phyloP scores from a whole-genome alignment of 352 stramenopile genomes.

The Phytophthora crassamura region DNA sequence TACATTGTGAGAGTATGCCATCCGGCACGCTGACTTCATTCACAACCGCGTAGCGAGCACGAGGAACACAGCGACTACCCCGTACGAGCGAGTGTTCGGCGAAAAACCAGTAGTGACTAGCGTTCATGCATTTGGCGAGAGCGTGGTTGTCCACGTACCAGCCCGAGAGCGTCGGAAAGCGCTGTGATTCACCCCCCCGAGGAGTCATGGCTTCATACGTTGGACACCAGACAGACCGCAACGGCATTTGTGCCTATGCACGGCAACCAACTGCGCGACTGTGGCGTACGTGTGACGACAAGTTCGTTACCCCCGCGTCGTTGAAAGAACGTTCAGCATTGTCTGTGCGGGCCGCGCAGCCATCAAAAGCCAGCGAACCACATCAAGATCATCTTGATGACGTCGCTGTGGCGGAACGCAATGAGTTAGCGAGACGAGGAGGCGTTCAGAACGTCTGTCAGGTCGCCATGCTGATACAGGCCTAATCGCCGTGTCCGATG shows the following conservation, averaged over 20 bases:
- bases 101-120: neutral
- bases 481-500: too few species aligned
- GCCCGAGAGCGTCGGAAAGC: neutral
- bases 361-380: too few species aligned
- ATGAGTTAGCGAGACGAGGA: too few species aligned
- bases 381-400: too few species aligned
- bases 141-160: neutral
- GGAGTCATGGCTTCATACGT: neutral
- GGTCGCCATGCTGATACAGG: too few species aligned
- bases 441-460: too few species aligned
- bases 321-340: too few species aligned
- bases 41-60: conserved; percentile 9
- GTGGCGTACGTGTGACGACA: too few species aligned
- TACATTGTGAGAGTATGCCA: conserved; percentile 4
- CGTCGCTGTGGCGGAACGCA: too few species aligned
- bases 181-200: neutral
- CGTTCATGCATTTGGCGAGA: neutral
- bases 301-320: too few species aligned
- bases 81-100: neutral
- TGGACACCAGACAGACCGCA: neutral
- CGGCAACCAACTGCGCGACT: too few species aligned
- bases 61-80: neutral
- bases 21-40: neutral
- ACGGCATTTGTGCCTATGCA: neutral
- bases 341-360: too few species aligned